Evolutionary conservation across 495 filamentous ascomycete species (phyloP), one percentile per base, ranked within the genome.

Genomic region (Saxispiralis lemnorum): DNA sequence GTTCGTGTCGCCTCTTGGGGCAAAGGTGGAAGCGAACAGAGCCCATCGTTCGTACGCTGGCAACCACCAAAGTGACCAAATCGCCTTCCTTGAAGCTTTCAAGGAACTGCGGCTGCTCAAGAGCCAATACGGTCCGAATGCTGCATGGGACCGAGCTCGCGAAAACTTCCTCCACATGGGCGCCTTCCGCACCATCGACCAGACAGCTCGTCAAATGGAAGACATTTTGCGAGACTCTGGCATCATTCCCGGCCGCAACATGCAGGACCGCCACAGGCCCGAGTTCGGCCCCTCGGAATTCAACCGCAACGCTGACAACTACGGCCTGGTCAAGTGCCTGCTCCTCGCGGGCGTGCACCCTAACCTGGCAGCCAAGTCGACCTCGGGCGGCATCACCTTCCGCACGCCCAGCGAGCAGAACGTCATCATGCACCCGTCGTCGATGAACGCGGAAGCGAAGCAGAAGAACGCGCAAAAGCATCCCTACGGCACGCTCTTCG

Each of bases 31-130:
- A 34, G 57, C 65, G 14, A 50, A 55, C 16, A 31, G 48, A 24
- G 44, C 49, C 7, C 66, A 63, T 15, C 35, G 47, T 14, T 38
- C 52, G 12, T 76, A 70, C 48, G 60, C 62, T 10, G 47, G 59
- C 16, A 59, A 58, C 7, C 58, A 59, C 5, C 51, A 52, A 6
- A 73, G 68, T 48, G 73, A 77, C 38, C 71, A 76, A 41, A 63
- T 76, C 31, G 64, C 62, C 37, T 46, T 63, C 9, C 48, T 76
- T 35, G 71, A 72, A 37, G 70, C 69, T 7, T 68, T 70, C 48
- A 58, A 59, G 32, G 59, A 65, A 44, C 53, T 68, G 32, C 64
- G 70, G 54, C 18, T 0, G 28, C 17, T 53, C 24, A 43, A 38
- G 16, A 35, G 47, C n/a, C 35, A 50, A 20, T 12, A 33, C 38